Percentiles rank a stretch among this genome's conserved stretches.
Conservation (phyloP, 2,329 filamentous ascomycete genomes). For the Diaporthe sp. region DNA sequence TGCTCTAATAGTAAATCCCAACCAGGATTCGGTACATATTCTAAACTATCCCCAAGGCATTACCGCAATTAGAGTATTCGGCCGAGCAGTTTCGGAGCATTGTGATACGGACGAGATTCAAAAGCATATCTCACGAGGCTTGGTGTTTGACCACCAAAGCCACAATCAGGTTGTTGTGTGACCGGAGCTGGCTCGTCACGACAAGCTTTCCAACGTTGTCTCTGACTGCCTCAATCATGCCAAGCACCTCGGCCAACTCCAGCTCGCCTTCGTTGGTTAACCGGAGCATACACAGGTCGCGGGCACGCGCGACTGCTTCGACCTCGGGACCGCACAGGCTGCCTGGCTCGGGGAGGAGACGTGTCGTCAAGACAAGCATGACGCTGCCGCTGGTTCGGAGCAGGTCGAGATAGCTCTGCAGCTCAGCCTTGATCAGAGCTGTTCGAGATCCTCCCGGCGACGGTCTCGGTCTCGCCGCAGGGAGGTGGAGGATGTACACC, state of each 20-base stretch:
- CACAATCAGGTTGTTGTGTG: conserved; percentile 20
- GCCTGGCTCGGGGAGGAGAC: conserved; percentile 45
- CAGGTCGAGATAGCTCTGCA: conserved; percentile 50
- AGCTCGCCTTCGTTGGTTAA: conserved; percentile 48
- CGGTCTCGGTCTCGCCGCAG: background rate
- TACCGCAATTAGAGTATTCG: background rate
- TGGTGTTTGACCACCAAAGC: conserved; percentile 6
- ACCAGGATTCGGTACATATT: background rate
- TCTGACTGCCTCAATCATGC: conserved; percentile 46
- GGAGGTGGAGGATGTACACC: conserved; percentile 50
- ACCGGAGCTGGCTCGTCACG: conserved; percentile 44
- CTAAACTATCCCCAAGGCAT: background rate
- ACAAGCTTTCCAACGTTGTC: conserved; percentile 46
- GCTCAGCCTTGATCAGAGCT: conserved; percentile 41
- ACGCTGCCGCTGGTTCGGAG: conserved; percentile 46
- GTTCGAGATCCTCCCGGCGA: conserved; percentile 42
- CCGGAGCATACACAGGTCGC: conserved; percentile 50
- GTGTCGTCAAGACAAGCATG: conserved; percentile 48
- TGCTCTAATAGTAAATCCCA: background rate
- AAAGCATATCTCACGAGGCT: background rate
- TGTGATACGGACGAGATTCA: background rate
- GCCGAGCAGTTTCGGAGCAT: background rate
- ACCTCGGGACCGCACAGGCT: conserved; percentile 40
- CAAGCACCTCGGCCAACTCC: conserved; percentile 48
- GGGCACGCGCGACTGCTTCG: conserved; percentile 45